phyloP scores from a whole-genome alignment of 2,329 filamentous ascomycete genomes.

The Diaporthe sp. region DNA sequence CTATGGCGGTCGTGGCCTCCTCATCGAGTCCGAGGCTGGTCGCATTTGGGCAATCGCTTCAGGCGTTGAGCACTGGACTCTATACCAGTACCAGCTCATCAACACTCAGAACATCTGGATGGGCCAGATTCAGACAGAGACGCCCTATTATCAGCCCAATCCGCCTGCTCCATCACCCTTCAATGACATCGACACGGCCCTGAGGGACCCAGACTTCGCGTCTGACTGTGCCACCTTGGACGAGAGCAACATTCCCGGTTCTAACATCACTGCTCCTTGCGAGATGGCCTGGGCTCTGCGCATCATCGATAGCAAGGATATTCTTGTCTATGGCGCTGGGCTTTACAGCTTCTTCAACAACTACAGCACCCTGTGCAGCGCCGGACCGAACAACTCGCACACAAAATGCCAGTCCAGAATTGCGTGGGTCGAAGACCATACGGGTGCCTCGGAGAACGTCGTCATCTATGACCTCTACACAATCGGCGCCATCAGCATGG shows the following conservation, averaged over 20 bases:
- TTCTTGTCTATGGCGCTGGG: slow-evolving; percentile 73
- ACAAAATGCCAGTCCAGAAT: slow-evolving; percentile 63
- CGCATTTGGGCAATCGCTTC: slow-evolving; percentile 76
- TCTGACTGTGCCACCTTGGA: slow-evolving; percentile 51
- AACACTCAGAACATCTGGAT: slow-evolving; percentile 73
- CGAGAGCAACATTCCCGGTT: slow-evolving; percentile 14
- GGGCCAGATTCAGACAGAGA: slow-evolving; percentile 78
- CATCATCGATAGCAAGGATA: slow-evolving; percentile 66
- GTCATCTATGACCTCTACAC: slow-evolving; percentile 59
- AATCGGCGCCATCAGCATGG: slow-evolving; percentile 56
- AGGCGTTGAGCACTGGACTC: slow-evolving; percentile 73
- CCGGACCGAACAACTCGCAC: slow-evolving; percentile 50
- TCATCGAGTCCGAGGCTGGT: slow-evolving; percentile 60
- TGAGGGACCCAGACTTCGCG: slow-evolving; percentile 67
- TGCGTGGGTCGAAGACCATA: slow-evolving; percentile 45
- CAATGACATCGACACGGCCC: slow-evolving; percentile 52
- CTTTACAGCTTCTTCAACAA: slow-evolving; percentile 79
- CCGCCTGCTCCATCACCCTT: slow-evolving; percentile 73
- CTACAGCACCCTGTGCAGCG: slow-evolving; percentile 66
- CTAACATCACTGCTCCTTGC: slow-evolving; percentile 55
- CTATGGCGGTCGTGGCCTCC: slow-evolving; percentile 63
- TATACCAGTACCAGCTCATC: slow-evolving; percentile 79
- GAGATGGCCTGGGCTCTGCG: slow-evolving; percentile 76
- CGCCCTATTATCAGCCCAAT: slow-evolving; percentile 79
- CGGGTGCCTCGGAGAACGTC: slow-evolving; percentile 43